A percentile compares a stretch with the other conserved stretches of the same genome.
Evolutionary conservation across 208 protist species (phyloP).

Genomic region (Acanthamoeba quina): DNA sequence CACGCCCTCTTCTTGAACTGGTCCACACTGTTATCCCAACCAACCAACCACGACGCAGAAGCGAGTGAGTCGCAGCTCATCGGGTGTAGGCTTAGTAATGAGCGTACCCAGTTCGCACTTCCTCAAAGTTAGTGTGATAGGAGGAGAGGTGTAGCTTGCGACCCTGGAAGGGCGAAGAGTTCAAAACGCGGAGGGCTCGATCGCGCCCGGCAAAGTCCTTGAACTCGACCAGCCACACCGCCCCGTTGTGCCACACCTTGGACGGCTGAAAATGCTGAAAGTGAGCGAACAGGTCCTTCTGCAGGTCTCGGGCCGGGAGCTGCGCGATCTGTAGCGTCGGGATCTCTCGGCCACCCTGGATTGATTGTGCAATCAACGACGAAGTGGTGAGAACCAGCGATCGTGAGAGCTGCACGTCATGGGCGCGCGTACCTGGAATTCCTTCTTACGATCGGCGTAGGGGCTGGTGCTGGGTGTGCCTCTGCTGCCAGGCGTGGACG

Average conservation of each 20-base stretch:
- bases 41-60: neutral
- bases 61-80: too few species aligned
- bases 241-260: conserved; percentile 56
- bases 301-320: conserved; percentile 24
- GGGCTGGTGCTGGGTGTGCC: conserved; percentile 31
- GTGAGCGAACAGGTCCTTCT: conserved; percentile 44
- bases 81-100: neutral
- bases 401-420: too few species aligned
- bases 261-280: conserved; percentile 55
- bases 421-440: neutral
- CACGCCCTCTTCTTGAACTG: conserved; percentile 41
- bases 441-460: conserved; percentile 13
- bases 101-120: neutral
- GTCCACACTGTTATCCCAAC: neutral
- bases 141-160: conserved; percentile 20
- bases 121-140: conserved; percentile 18
- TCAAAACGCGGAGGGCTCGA: conserved; percentile 24
- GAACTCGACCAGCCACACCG: conserved; percentile 48
- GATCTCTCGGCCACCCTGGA: conserved; percentile 19
- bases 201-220: conserved; percentile 6
- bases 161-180: conserved; percentile 46
- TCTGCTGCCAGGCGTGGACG: neutral
- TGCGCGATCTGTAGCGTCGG: conserved; percentile 48
- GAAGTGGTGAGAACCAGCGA: neutral
- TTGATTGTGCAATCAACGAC: neutral